Evolutionary conservation across 2,329 filamentous ascomycete species (phyloP).

Genomic region (Phaeosphaeriaceae sp.): DNA sequence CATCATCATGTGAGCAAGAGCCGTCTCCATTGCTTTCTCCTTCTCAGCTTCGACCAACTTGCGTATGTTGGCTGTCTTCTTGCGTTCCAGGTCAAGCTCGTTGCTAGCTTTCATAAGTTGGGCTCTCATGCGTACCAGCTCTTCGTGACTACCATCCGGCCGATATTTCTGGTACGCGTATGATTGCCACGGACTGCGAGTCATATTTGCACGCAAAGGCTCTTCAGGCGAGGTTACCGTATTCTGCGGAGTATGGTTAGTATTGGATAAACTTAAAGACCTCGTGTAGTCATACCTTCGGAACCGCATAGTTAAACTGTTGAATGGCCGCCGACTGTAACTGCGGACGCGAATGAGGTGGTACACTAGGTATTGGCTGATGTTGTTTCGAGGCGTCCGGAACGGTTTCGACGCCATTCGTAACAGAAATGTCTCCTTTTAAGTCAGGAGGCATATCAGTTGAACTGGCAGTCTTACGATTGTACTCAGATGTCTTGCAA

Average conservation of each 20-base stretch:
- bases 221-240: background rate
- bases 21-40: slow-evolving; percentile 10
- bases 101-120: slow-evolving; percentile 19
- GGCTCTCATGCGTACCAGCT: slow-evolving; percentile 13
- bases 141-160: slow-evolving; percentile 8
- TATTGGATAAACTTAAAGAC: too few species aligned
- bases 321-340: too few species aligned
- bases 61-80: slow-evolving; percentile 11
- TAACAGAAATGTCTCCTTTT: too few species aligned
- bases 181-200: slow-evolving; percentile 4
- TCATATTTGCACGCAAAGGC: background rate
- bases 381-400: too few species aligned
- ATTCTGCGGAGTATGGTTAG: background rate
- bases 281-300: too few species aligned
- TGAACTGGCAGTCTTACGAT: too few species aligned
- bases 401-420: too few species aligned
- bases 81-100: slow-evolving; percentile 24
- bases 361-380: too few species aligned
- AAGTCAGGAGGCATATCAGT: too few species aligned
- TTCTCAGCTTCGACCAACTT: slow-evolving; percentile 12
- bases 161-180: slow-evolving; percentile 2
- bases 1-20: slow-evolving; percentile 12
- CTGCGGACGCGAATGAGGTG: too few species aligned
- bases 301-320: too few species aligned
- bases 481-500: too few species aligned